phyloP scores from a whole-genome alignment of 805 yeast genomes.

The Cyberlindnera galapagoensis region DNA sequence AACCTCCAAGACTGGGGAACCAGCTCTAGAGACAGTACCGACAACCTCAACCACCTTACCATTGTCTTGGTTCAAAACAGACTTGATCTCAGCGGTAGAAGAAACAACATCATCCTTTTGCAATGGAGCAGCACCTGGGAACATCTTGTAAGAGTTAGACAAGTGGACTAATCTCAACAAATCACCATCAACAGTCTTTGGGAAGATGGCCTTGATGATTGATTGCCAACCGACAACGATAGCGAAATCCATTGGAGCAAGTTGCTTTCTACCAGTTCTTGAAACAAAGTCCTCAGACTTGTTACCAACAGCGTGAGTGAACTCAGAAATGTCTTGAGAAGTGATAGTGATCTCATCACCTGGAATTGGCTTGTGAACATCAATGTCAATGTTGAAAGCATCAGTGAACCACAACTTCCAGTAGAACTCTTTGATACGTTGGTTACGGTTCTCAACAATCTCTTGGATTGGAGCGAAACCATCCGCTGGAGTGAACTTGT shows the following conservation, averaged over 20 bases:
- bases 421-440: slow-evolving; percentile 90
- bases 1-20: slow-evolving; percentile 84
- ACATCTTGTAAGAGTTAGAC: slow-evolving; percentile 90
- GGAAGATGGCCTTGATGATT: slow-evolving; percentile 97
- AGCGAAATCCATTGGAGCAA: slow-evolving; percentile 99
- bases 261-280: slow-evolving; percentile 74
- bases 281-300: slow-evolving; percentile 92
- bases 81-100: slow-evolving; percentile 76
- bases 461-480: slow-evolving; percentile 97
- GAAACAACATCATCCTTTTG: slow-evolving; percentile 81
- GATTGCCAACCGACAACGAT: slow-evolving; percentile 98
- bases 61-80: slow-evolving; percentile 84
- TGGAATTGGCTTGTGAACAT: slow-evolving; percentile 61
- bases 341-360: slow-evolving; percentile 67
- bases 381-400: slow-evolving; percentile 57
- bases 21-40: slow-evolving; percentile 77
- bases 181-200: slow-evolving; percentile 93
- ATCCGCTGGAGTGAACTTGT: slow-evolving; percentile 71
- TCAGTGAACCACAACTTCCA: slow-evolving; percentile 93
- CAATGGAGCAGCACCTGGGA: slow-evolving; percentile 86
- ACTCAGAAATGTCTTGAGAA: slow-evolving; percentile 76
- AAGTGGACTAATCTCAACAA: slow-evolving; percentile 88
- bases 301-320: slow-evolving; percentile 96
- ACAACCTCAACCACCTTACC: slow-evolving; percentile 96
- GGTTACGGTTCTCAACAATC: slow-evolving; percentile 84